phyloP scores from a whole-genome alignment of 2,329 filamentous ascomycete species.

The Bipolaris victoriae region DNA sequence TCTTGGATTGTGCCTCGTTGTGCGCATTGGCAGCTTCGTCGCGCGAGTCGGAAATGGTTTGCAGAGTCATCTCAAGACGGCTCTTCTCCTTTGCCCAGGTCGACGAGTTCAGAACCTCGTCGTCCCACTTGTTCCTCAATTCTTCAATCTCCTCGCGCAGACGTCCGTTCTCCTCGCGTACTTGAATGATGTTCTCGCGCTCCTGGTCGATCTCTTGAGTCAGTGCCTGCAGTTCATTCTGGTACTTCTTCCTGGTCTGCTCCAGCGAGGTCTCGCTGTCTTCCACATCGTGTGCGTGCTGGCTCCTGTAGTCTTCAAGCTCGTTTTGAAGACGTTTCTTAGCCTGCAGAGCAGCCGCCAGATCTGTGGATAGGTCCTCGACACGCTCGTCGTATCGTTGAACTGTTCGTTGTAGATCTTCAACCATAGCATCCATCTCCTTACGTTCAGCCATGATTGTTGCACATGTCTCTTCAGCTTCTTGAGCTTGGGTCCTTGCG shows the following conservation, averaged over 20 bases:
- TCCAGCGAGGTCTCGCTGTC: conserved; percentile 96
- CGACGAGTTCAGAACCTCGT: conserved; percentile 95
- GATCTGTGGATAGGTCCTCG: conserved; percentile 88
- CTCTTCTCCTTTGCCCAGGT: conserved; percentile 99
- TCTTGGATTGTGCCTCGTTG: conserved; percentile 92
- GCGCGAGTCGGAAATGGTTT: conserved; percentile 86
- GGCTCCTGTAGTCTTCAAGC: conserved; percentile 94
- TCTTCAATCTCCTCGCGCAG: conserved; percentile 96
- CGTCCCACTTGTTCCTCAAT: conserved; percentile 94
- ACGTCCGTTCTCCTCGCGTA: conserved; percentile 81
- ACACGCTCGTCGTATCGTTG: conserved; percentile 89
- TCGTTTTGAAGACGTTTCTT: conserved; percentile 97
- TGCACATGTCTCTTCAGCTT: conserved; percentile 89
- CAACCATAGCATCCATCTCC: conserved; percentile 83
- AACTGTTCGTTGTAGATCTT: conserved; percentile 87
- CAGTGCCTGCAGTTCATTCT: conserved; percentile 85
- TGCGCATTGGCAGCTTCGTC: conserved; percentile 93
- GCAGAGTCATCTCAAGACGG: conserved; percentile 84
- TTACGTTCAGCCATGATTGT: conserved; percentile 91
- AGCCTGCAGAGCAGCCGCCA: conserved; percentile 81
- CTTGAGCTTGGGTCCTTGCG: conserved; percentile 84
- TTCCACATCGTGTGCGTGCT: conserved; percentile 93
- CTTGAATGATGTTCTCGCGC: conserved; percentile 85
- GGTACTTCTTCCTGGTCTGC: conserved; percentile 97
- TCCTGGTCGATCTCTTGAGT: conserved; percentile 93